Evolutionary conservation across 2,329 filamentous ascomycete species (phyloP).

Genomic region (Rhinocladiella mackenziei): DNA sequence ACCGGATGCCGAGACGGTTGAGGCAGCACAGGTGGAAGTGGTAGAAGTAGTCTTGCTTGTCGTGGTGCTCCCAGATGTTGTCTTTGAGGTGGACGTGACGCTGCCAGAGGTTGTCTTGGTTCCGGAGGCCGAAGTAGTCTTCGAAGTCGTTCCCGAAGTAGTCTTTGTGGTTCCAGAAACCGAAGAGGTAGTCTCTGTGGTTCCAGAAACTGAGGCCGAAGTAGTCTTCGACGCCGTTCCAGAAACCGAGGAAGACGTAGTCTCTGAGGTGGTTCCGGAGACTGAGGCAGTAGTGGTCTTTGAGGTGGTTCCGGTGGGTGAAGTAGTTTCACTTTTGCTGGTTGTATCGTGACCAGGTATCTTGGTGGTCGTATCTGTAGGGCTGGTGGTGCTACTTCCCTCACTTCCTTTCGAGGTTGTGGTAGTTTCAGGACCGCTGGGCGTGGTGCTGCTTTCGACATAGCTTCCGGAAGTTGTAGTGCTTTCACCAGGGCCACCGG

Average conservation of each 20-base stretch:
- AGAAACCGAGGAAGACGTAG: neutral
- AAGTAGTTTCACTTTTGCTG: neutral
- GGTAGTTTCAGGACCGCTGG: constrained; percentile 1
- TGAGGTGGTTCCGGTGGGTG: neutral
- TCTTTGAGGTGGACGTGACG: constrained; percentile 1
- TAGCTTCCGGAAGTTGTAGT: neutral
- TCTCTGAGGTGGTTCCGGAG: no score
- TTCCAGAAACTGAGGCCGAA: neutral
- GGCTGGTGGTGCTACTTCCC: neutral
- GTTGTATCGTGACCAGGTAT: no score
- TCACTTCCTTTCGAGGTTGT: neutral
- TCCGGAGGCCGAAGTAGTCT: neutral
- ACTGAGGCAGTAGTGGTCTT: neutral
- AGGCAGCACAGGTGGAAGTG: constrained; percentile 8
- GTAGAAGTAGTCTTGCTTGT: constrained; percentile 6
- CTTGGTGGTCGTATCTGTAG: constrained; percentile 1
- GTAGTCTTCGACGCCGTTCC: neutral
- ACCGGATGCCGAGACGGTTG: constrained; percentile 6
- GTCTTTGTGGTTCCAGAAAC: constrained; percentile 1
- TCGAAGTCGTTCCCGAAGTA: neutral
- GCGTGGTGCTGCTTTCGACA: constrained; percentile 5
- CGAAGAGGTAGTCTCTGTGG: neutral
- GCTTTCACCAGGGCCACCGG: constrained; percentile 3
- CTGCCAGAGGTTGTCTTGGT: neutral
- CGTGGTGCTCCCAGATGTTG: neutral